phyloP scores from a whole-genome alignment of 441 rosid genomes.

The Raphanus hybrid region DNA sequence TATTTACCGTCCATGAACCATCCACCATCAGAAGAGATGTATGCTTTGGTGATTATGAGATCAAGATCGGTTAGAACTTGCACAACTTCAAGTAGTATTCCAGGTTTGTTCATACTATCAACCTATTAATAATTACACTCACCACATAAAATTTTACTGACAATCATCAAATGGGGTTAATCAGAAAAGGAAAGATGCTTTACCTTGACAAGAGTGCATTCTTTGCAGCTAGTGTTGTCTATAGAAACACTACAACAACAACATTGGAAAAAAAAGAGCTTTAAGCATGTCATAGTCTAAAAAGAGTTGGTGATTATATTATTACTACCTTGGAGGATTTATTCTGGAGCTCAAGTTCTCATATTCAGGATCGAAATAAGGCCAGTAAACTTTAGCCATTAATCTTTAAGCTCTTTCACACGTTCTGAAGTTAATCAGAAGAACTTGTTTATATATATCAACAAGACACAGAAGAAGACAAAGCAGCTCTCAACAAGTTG shows the following conservation, averaged over 20 bases:
- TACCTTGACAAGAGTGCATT: conserved; percentile 79
- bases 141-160: conserved; percentile 1
- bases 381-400: conserved; percentile 85
- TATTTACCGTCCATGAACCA: conserved; percentile 97
- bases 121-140: conserved; percentile 49
- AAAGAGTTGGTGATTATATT: conserved; percentile 9
- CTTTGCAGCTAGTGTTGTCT: conserved; percentile 70
- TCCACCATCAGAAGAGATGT: conserved; percentile 97
- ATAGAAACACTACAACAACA: conserved; percentile 70
- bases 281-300: background rate
- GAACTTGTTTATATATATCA: background rate
- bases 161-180: background rate
- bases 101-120: conserved; percentile 91
- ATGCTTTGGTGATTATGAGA: conserved; percentile 83
- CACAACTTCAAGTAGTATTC: conserved; percentile 91
- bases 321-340: conserved; percentile 76
- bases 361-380: conserved; percentile 94
- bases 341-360: conserved; percentile 85
- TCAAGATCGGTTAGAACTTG: conserved; percentile 85
- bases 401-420: conserved; percentile 2
- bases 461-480: conserved; percentile 13
- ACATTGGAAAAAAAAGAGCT: conserved; percentile 14
- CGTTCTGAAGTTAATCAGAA: conserved; percentile 23
- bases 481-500: conserved; percentile 26
- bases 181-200: conserved; percentile 12